These are phyloP conservation scores for Boletus sp. DNA, from an alignment of 768 basidiomycete genomes.

Conservation along the genomic window DNA sequence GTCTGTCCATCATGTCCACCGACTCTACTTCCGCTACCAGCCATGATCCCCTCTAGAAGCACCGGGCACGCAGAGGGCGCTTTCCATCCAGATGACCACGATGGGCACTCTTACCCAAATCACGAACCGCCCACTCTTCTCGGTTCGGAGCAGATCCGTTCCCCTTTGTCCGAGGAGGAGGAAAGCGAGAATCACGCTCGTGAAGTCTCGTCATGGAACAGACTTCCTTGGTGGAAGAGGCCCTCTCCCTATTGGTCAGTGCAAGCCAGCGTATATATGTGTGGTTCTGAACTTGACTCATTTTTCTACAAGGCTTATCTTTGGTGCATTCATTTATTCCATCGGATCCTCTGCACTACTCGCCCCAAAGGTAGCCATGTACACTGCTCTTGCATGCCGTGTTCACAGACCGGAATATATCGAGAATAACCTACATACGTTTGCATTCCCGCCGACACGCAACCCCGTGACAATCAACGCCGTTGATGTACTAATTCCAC, in stretches of 20 bases:
- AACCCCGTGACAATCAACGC: background rate
- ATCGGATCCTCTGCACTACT: slow-evolving; percentile 55
- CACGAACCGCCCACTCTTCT: slow-evolving; percentile 39
- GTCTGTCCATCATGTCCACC: too few relatives aligned
- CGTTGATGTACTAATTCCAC: background rate
- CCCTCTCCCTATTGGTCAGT: slow-evolving; percentile 74
- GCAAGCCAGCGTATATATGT: background rate
- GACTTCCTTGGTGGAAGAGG: slow-evolving; percentile 69
- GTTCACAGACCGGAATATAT: slow-evolving; percentile 59
- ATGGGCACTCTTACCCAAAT: slow-evolving; percentile 43
- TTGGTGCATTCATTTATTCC: slow-evolving; percentile 50
- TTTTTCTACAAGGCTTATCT: slow-evolving; percentile 51
- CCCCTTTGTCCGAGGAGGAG: slow-evolving; percentile 13
- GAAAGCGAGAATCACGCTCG: slow-evolving; percentile 30
- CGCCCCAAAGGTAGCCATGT: slow-evolving; percentile 73
- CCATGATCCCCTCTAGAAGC: slow-evolving; percentile 17
- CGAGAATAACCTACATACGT: background rate
- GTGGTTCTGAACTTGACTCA: background rate
- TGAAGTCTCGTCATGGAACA: slow-evolving; percentile 25
- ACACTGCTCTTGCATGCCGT: slow-evolving; percentile 71
- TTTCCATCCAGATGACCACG: slow-evolving; percentile 45
- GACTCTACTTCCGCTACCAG: slow-evolving; percentile 41
- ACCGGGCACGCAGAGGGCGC: slow-evolving; percentile 13
- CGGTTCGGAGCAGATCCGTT: slow-evolving; percentile 4
- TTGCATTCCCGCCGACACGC: background rate